Percentiles rank a stretch among this genome's conserved stretches.
Conservation (phyloP, 2,329 filamentous ascomycete genomes). For the Penicillium olsonii region DNA sequence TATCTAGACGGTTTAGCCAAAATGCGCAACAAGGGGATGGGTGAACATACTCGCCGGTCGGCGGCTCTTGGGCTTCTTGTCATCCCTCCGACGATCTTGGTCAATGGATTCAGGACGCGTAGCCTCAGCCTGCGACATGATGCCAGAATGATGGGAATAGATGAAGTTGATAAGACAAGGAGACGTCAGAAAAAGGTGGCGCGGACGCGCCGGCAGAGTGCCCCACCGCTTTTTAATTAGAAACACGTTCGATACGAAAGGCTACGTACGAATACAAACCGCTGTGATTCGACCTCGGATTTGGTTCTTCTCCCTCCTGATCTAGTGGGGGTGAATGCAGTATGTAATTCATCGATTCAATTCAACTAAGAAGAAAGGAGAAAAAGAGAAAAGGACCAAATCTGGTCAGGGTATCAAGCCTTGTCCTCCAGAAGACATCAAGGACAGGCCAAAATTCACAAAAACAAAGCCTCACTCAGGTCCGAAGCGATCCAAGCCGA, state of each 20-base stretch:
- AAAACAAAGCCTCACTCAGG: constrained; percentile 6
- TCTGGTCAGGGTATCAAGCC: constrained; percentile 28
- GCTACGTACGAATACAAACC: too few relatives aligned
- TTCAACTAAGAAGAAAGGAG: constrained; percentile 16
- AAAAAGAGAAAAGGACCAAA: too few relatives aligned
- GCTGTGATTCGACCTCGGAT: too few relatives aligned
- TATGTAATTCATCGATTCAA: background rate
- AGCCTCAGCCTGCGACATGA: constrained; percentile 48
- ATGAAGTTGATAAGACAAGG: constrained; percentile 11
- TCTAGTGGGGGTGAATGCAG: background rate
- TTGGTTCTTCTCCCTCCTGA: background rate
- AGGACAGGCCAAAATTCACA: background rate
- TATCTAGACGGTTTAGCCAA: constrained; percentile 64
- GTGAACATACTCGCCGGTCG: constrained; percentile 77
- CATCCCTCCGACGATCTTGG: constrained; percentile 45
- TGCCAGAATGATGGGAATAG: constrained; percentile 7
- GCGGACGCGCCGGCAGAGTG: constrained; percentile 20
- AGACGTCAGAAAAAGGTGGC: constrained; percentile 31
- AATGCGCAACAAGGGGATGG: constrained; percentile 2
- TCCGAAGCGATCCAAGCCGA: constrained; percentile 16
- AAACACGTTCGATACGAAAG: background rate
- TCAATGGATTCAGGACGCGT: constrained; percentile 46
- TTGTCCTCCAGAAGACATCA: constrained; percentile 14
- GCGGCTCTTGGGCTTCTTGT: constrained; percentile 86
- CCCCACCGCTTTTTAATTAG: constrained; percentile 14